phyloP scores from a whole-genome alignment of 805 yeast genomes.

The Wickerhamomyces rabaulensis region DNA sequence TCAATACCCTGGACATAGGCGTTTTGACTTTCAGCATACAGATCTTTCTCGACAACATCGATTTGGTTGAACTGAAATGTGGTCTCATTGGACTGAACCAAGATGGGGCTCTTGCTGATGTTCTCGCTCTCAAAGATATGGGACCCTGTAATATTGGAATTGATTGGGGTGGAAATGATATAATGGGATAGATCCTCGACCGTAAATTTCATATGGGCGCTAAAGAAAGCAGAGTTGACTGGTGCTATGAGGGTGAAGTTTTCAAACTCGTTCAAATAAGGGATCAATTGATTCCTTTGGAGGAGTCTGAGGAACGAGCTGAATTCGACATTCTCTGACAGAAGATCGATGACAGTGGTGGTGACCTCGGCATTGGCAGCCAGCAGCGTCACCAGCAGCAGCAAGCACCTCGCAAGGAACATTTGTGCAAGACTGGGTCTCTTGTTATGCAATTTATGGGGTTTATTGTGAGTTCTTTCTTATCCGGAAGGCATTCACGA shows the following conservation, averaged over 20 bases:
- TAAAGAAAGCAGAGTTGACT: constrained; percentile 65
- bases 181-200: constrained; percentile 9
- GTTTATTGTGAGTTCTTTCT: not conserved
- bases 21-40: constrained; percentile 55
- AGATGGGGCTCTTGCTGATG: not conserved
- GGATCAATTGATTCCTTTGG: constrained; percentile 60
- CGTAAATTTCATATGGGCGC: constrained; percentile 3
- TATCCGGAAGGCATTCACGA: not conserved
- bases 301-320: constrained; percentile 55
- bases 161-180: constrained; percentile 11
- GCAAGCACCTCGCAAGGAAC: not conserved
- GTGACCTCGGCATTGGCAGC: constrained; percentile 11
- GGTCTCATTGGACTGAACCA: constrained; percentile 6
- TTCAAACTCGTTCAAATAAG: constrained; percentile 48
- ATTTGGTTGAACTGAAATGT: constrained; percentile 34
- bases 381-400: not conserved
- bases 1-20: constrained; percentile 66
- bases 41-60: constrained; percentile 51
- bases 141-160: constrained; percentile 11
- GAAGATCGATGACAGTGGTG: constrained; percentile 56
- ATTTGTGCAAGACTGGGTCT: not conserved
- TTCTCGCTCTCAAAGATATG: constrained; percentile 6
- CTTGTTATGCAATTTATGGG: not conserved
- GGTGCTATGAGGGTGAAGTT: constrained; percentile 81
- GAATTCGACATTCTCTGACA: constrained; percentile 65